Conservation (phyloP, 2,329 filamentous ascomycete genomes). For the Claviceps sp. region DNA sequence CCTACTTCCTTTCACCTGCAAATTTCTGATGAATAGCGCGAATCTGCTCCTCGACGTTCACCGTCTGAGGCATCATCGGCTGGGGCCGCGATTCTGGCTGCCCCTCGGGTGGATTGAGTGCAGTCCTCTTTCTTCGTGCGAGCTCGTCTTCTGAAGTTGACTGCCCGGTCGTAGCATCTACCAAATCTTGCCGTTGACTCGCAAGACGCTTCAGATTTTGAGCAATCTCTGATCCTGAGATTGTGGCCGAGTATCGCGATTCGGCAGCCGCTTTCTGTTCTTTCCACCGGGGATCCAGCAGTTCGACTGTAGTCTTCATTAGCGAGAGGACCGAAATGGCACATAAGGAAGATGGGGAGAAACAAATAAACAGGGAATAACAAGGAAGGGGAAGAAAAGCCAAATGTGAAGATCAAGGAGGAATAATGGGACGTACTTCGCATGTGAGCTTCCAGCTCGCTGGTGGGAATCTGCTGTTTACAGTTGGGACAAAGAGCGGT, state of each 20-base stretch:
- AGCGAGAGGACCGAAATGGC: background rate
- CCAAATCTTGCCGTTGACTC: slow-evolving; percentile 76
- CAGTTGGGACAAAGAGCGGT: slow-evolving; percentile 85
- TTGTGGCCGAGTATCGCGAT: slow-evolving; percentile 69
- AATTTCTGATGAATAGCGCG: slow-evolving; percentile 47
- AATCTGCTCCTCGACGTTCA: slow-evolving; percentile 81
- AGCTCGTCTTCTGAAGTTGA: slow-evolving; percentile 60
- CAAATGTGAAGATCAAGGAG: background rate
- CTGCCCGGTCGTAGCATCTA: slow-evolving; percentile 59
- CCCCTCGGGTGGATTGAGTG: slow-evolving; percentile 50
- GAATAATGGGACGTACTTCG: slow-evolving; percentile 44
- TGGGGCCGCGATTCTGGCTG: slow-evolving; percentile 45
- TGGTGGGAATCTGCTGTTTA: slow-evolving; percentile 73
- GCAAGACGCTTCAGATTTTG: slow-evolving; percentile 93
- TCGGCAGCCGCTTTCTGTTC: slow-evolving; percentile 88
- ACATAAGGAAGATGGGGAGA: background rate
- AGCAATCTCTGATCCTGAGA: slow-evolving; percentile 76
- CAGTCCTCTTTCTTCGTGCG: slow-evolving; percentile 63
- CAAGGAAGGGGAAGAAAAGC: background rate
- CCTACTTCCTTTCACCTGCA: slow-evolving; percentile 21
- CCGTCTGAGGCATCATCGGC: slow-evolving; percentile 45
- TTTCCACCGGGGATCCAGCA: slow-evolving; percentile 89
- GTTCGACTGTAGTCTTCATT: slow-evolving; percentile 49
- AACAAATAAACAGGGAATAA: background rate
- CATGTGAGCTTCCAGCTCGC: slow-evolving; percentile 86